Evolutionary conservation across 768 basidiomycete species (phyloP), one percentile per base, ranked within the genome.

Genomic region (Lentinula sp.): DNA sequence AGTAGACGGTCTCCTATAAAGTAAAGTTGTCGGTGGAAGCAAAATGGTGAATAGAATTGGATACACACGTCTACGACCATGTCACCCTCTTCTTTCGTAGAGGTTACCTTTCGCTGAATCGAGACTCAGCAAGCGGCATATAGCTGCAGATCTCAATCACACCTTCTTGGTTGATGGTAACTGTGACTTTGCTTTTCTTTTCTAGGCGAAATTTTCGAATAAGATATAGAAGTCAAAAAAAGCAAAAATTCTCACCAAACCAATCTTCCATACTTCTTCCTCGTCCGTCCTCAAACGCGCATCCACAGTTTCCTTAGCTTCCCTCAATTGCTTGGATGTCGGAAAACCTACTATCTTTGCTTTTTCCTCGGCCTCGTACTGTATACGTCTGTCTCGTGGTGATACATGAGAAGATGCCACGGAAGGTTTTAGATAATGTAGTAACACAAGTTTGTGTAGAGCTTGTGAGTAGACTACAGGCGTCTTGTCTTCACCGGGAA

Each of bases 351-450:
- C 63, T 1, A 91, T 85, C 72, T 87, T 90, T 4, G 77, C 77
- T 70, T 85, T 90, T 71, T 91, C 90, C 66, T 94, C 91, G 0
- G 76, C 77, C 69, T 92, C 91, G 68, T 93, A 93, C 63, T 85
- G 80, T 51, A 95, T 91, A 20, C 82, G 81, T 65, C 89, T 89
- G 69, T 95, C 93, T 35, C 83, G 79, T 8, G 91, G 91, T 23
- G 92, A 94, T 43, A 86, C 70, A 65, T 95, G 93, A 0, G 89
- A 90, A 18, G 90, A 77, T 37, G 84, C 68, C 1, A 91, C 92
- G 16, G 92, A 88, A 20, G 92, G 86, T 66, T 88, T 91, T 52
- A 95, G 75, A 72, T 93, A 93, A n/a, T 77, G 76, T 43, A 75
- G 77, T 1, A 83, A 78, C n/a, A 95, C 85, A 18, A 95, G 84